Percentiles rank a stretch among this genome's conserved stretches.
Conservation (phyloP, 345 rosid genomes). For the Capsella bursapastoris region DNA sequence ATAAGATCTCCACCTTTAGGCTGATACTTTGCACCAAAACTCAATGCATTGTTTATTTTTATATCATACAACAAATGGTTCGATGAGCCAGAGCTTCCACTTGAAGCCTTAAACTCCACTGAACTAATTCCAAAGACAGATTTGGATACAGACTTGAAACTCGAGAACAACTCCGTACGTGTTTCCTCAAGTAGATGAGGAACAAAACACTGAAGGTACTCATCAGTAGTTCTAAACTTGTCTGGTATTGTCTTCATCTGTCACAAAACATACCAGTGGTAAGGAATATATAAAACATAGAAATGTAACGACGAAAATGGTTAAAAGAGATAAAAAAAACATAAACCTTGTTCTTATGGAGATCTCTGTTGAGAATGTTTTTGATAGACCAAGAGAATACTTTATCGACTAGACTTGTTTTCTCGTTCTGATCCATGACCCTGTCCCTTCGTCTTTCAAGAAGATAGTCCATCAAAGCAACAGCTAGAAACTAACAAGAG, state of each 20-base stretch:
- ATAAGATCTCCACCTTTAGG: conserved; percentile 52
- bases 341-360: conserved; percentile 39
- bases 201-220: conserved; percentile 44
- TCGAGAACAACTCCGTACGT: conserved; percentile 43
- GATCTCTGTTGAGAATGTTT: conserved; percentile 45
- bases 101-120: neutral
- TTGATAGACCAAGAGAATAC: conserved; percentile 50
- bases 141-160: conserved; percentile 27
- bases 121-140: conserved; percentile 6
- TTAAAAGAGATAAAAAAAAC: neutral
- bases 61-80: conserved; percentile 20
- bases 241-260: conserved; percentile 49
- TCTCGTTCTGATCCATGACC: neutral
- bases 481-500: neutral
- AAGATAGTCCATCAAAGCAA: conserved; percentile 4
- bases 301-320: neutral
- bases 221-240: conserved; percentile 27
- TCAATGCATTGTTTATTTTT: neutral
- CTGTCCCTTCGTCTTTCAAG: conserved; percentile 7
- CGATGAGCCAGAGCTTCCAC: neutral
- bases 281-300: neutral
- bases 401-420: conserved; percentile 9
- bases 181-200: conserved; percentile 49
- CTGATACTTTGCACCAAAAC: conserved; percentile 24
- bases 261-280: neutral